Evolutionary conservation across 1,139 yeast genomes (phyloP).

Genomic region (Candida neerlandica): DNA sequence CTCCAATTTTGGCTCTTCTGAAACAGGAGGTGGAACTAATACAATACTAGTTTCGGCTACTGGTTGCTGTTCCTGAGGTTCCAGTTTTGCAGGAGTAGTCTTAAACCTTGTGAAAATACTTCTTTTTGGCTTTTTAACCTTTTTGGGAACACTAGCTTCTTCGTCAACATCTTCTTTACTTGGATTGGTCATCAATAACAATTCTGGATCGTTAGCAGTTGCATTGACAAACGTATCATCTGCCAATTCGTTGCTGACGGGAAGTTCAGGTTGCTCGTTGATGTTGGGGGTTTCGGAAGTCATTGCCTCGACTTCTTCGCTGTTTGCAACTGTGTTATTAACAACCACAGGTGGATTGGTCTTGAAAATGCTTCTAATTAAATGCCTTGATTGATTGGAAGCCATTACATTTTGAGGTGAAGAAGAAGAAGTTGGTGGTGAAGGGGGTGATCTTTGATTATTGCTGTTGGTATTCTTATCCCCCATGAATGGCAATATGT

Average conservation of each 20-base stretch:
- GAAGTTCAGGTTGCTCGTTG: slow-evolving; percentile 11
- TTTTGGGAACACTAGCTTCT: slow-evolving; percentile 24
- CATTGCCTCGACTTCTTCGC: slow-evolving; percentile 8
- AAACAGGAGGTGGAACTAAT: neutral
- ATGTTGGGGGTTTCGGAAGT: slow-evolving; percentile 6
- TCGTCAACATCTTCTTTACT: slow-evolving; percentile 28
- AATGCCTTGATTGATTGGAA: slow-evolving; percentile 32
- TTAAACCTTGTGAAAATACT: slow-evolving; percentile 47
- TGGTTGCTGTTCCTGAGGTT: slow-evolving; percentile 10
- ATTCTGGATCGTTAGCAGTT: slow-evolving; percentile 15
- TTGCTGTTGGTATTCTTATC: slow-evolving; percentile 25
- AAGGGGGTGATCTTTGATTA: slow-evolving; percentile 28
- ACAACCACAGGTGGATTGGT: slow-evolving; percentile 14
- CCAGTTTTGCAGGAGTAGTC: slow-evolving; percentile 25
- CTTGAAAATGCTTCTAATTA: slow-evolving; percentile 47
- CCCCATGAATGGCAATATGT: slow-evolving; percentile 49
- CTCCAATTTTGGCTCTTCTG: slow-evolving; percentile 9
- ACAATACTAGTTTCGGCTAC: slow-evolving; percentile 3
- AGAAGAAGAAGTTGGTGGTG: slow-evolving; percentile 16
- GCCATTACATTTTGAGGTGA: slow-evolving; percentile 15
- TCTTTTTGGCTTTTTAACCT: slow-evolving; percentile 36
- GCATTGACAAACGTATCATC: slow-evolving; percentile 10
- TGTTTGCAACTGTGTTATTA: neutral
- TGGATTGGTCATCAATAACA: slow-evolving; percentile 23
- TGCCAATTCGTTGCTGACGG: slow-evolving; percentile 6